A percentile compares a stretch with the other conserved stretches of the same genome.
Conservation (phyloP, 192 early-diverging fungal species). For the Linnemannia hyalina region DNA sequence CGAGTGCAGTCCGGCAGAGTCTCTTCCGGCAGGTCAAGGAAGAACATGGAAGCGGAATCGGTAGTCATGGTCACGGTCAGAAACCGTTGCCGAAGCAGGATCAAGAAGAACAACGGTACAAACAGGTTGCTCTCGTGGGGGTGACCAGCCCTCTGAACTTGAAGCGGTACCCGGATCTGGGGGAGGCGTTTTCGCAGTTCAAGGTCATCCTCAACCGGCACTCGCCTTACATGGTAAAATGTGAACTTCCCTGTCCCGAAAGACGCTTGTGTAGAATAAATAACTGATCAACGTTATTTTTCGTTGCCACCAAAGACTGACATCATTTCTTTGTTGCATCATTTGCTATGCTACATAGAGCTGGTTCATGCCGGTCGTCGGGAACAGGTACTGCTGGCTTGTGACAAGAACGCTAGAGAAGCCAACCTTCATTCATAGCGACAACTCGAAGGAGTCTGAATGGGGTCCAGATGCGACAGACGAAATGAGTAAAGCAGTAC, state of each 20-base stretch:
- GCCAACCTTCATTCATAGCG: conserved; percentile 4
- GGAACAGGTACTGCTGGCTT: conserved; percentile 34
- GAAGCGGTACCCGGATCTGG: conserved; percentile 27
- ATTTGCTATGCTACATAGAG: background rate
- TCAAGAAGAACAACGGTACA: conserved; percentile 21
- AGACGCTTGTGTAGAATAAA: background rate
- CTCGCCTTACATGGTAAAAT: conserved; percentile 40
- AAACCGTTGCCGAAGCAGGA: conserved; percentile 10
- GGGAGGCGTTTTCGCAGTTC: conserved; percentile 9
- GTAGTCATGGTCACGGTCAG: background rate
- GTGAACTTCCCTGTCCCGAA: too few species aligned
- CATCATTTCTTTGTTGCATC: background rate
- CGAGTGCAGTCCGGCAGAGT: conserved; percentile 32
- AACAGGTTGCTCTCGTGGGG: conserved; percentile 19
- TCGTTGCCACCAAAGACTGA: background rate
- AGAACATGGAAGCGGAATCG: background rate
- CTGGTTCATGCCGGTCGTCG: conserved; percentile 27
- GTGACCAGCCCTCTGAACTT: conserved; percentile 22
- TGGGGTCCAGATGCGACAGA: conserved; percentile 33
- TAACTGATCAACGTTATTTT: background rate
- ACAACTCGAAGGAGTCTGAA: conserved; percentile 16
- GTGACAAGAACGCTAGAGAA: conserved; percentile 24
- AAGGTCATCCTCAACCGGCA: conserved; percentile 17
- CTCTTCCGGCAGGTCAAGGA: conserved; percentile 29
- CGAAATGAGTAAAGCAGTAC: conserved; percentile 34